Evolutionary conservation across 495 filamentous ascomycete species (phyloP).

Genomic region (Bacidia rubella): DNA sequence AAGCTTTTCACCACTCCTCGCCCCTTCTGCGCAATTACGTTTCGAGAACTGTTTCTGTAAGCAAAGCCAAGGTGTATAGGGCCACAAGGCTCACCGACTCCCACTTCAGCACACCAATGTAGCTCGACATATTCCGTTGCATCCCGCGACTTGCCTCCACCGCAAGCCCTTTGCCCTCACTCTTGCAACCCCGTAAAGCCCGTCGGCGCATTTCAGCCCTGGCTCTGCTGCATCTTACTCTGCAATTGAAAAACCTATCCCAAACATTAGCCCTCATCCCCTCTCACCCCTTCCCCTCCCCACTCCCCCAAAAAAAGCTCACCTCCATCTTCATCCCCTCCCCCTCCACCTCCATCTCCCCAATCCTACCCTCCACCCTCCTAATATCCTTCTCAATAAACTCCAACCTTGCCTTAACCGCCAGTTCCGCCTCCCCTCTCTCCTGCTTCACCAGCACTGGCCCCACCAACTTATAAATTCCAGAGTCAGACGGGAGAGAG

Average conservation of each 20-base stretch:
- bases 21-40: too few species aligned
- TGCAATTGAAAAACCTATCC: neutral
- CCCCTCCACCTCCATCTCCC: neutral
- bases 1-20: too few species aligned
- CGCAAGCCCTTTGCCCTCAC: too few species aligned
- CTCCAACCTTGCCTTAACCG: slow-evolving; percentile 77
- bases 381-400: slow-evolving; percentile 88
- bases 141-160: too few species aligned
- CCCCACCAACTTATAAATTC: slow-evolving; percentile 86
- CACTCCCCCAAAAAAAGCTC: neutral
- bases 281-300: neutral
- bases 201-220: neutral
- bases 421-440: slow-evolving; percentile 69
- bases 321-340: neutral
- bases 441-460: slow-evolving; percentile 93
- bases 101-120: too few species aligned
- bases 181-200: too few species aligned
- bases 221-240: neutral
- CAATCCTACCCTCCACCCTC: neutral
- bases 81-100: too few species aligned
- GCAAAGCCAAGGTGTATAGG: too few species aligned
- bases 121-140: too few species aligned
- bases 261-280: neutral
- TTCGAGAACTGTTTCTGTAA: too few species aligned
- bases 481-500: slow-evolving; percentile 59